Evolutionary conservation across 2,329 filamentous ascomycete genomes (phyloP), one percentile per base, ranked within the genome.

Genomic region (Calcarisporium arbuscula): DNA sequence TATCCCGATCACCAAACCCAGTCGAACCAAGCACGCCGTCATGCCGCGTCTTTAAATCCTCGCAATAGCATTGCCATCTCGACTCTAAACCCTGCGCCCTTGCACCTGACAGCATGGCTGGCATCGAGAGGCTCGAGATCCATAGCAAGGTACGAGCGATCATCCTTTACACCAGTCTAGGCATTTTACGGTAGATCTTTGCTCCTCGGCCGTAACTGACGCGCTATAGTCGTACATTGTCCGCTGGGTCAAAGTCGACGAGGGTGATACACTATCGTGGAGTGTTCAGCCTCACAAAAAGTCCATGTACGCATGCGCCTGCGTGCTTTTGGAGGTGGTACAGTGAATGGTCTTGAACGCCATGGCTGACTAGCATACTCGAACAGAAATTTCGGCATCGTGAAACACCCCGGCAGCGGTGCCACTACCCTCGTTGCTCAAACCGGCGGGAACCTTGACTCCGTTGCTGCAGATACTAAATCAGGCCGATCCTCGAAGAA

Each of bases 201-300:
- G 14, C 8, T 19, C 22, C 9, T 6, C 16, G 12, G 10, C 28
- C 40, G 51, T 56, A 47, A 54, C 39, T 12, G 10, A 32, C 17
- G n/a, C 23, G n/a, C 12, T 46, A 47, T 48, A 96, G 92, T 95
- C 88, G 45, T 98, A 98, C 65, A 88, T 98, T 50, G 86, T 98
- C 38, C 87, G 92, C 54, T 98, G 92, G 90, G 85, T 95, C 49
- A 83, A 87, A 56, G 90, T 95, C 48, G 81, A 88, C 36, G 81
- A 87, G 44, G 84, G 84, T 35, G 82, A 95, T 60, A 95, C 89
- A 32, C 88, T 98, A 50, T 95, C 89, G 12, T 98, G 92, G 92
- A 95, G 87, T 53, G 78, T 98, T 25, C 89, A 96, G 56, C 92
- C 92, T 28, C 88, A 96, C 61, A 96, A 94, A 68, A 96, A 95